phyloP scores from a whole-genome alignment of 1,139 yeast species.

The Lodderomyces jiufengensis region DNA sequence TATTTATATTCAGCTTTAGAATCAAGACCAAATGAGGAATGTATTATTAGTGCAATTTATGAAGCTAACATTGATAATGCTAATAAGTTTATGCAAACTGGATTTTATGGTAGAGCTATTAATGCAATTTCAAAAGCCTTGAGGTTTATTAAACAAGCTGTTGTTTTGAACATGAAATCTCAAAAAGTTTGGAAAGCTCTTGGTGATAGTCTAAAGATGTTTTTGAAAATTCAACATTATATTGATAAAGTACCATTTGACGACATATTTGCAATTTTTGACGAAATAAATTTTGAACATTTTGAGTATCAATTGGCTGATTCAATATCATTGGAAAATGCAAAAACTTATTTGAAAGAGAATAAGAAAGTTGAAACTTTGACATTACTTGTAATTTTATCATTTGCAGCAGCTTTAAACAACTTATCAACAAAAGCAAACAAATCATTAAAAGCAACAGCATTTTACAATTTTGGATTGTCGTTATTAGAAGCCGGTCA shows the following conservation, averaged over 20 bases:
- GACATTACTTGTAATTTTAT: constrained; percentile 22
- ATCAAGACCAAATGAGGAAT: constrained; percentile 48
- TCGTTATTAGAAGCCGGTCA: constrained; percentile 52
- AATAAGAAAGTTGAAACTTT: constrained; percentile 21
- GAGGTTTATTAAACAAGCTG: constrained; percentile 42
- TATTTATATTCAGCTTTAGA: constrained; percentile 37
- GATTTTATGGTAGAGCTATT: constrained; percentile 60
- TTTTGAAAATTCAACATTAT: constrained; percentile 42
- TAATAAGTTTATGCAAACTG: constrained; percentile 48
- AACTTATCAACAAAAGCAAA: constrained; percentile 33
- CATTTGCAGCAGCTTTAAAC: constrained; percentile 27
- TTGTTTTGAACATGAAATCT: constrained; percentile 31
- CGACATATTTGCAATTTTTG: constrained; percentile 32
- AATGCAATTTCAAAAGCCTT: constrained; percentile 45
- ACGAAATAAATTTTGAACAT: constrained; percentile 9
- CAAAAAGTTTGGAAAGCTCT: constrained; percentile 54
- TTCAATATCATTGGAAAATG: constrained; percentile 11
- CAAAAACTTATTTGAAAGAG: constrained; percentile 11
- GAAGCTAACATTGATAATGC: constrained; percentile 59
- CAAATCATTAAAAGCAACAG: constrained; percentile 54
- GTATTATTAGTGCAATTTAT: constrained; percentile 55
- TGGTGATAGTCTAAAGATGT: constrained; percentile 48
- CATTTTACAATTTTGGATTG: constrained; percentile 68
- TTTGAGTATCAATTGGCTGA: constrained; percentile 9
- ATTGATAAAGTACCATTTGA: constrained; percentile 43